Conservation (phyloP, 306 rosid genomes). For the Prosopis cineraria region DNA sequence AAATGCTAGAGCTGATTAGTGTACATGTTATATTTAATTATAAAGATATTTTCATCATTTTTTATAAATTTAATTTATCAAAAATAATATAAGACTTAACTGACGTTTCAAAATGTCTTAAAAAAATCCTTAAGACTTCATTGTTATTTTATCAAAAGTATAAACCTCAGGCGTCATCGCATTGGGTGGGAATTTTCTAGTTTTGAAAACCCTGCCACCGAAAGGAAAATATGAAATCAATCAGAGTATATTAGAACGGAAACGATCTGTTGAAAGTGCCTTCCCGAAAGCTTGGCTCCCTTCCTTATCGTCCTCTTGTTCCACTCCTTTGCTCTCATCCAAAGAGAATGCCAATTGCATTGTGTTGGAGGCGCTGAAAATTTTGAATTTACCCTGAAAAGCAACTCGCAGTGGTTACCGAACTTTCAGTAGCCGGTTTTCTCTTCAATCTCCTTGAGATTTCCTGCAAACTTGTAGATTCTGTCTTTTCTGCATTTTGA, state of each 20-base stretch:
- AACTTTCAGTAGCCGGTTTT: neutral
- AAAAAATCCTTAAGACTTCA: no score
- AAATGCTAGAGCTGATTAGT: no score
- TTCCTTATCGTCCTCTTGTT: neutral
- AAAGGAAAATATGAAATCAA: neutral
- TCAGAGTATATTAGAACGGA: neutral
- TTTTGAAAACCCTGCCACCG: neutral
- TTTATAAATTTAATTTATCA: no score
- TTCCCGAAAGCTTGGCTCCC: neutral
- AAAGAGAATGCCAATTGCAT: neutral
- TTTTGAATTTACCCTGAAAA: slow-evolving; percentile 24
- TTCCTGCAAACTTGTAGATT: neutral
- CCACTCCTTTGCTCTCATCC: neutral
- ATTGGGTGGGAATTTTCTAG: neutral
- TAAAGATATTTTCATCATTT: no score
- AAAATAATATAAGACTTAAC: no score
- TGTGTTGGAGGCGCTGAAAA: neutral
- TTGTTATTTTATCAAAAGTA: no score
- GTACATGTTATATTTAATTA: no score
- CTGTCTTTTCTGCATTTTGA: neutral
- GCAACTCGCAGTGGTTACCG: slow-evolving; percentile 28
- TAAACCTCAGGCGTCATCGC: neutral
- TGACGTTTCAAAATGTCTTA: no score
- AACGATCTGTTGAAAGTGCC: neutral
- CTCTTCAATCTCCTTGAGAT: neutral